phyloP scores from a whole-genome alignment of 2,329 filamentous ascomycete genomes.

The Aspergillus latus region DNA sequence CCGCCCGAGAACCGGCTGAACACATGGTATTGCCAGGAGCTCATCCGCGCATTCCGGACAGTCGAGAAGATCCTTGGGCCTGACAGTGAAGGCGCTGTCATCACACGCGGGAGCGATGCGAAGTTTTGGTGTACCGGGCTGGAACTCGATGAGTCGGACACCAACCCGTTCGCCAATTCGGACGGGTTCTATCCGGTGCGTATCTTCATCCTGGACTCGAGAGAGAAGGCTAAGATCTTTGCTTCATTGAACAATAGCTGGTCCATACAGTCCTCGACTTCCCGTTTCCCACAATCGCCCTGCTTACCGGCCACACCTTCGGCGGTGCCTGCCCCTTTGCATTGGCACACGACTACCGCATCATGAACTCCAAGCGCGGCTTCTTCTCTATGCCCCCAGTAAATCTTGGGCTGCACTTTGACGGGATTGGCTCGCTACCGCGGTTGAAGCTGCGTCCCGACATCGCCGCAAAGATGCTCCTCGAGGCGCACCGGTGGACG shows the following conservation, averaged over 20 bases:
- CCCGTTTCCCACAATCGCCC: constrained; percentile 49
- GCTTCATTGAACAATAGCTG: constrained; percentile 27
- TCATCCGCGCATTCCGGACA: constrained; percentile 51
- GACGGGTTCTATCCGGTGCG: constrained; percentile 59
- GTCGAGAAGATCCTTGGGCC: constrained; percentile 50
- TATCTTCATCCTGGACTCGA: too few species aligned
- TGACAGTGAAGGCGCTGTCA: constrained; percentile 53
- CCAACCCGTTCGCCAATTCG: constrained; percentile 56
- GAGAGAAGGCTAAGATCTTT: too few species aligned
- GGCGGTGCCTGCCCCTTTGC: constrained; percentile 52
- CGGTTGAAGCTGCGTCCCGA: constrained; percentile 53
- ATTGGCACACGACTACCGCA: constrained; percentile 49
- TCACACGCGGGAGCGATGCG: constrained; percentile 53
- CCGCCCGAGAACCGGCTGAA: constrained; percentile 56
- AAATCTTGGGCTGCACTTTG: constrained; percentile 56
- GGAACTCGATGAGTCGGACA: constrained; percentile 49
- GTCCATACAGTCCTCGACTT: constrained; percentile 53
- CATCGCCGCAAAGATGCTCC: constrained; percentile 56
- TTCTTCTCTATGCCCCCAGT: constrained; percentile 56
- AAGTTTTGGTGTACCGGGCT: constrained; percentile 52
- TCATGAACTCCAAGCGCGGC: constrained; percentile 49
- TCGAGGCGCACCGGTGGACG: constrained; percentile 58
- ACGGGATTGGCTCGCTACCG: constrained; percentile 54
- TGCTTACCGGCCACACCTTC: constrained; percentile 52
- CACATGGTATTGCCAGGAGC: constrained; percentile 52